Evolutionary conservation across 202 grass and related monocot species (phyloP), one percentile per base, ranked within the genome.

Genomic region (Cymbopogon flexuosus): DNA sequence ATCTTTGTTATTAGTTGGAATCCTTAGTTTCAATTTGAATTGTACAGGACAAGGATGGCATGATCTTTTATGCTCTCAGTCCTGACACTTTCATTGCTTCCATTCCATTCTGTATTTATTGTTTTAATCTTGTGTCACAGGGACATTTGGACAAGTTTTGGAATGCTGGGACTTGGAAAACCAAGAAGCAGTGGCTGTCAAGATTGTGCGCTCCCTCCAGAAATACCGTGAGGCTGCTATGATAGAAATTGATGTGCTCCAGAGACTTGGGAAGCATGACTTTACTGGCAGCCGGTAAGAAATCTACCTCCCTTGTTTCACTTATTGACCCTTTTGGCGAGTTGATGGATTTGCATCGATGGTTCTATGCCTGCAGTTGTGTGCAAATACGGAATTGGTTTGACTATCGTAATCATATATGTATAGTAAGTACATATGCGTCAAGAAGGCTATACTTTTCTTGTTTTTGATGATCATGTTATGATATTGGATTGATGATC

Each of bases 361-460:
- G 92, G 88, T 94, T 94, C 79, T 95, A 87, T 94, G 73, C 63
- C 68, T 95, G 92, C 92, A 95, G 96, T 84, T 99, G 92, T 95
- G 96, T 99, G 90, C 96, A 99, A 95, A 99, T 98, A 72, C 95
- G 90, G 92, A 95, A 93, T 93, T 98, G 95, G 95, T 98, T 95
- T 95, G 95, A 95, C 95, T 98, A 95, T 91, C 90, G 92, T 94
- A 98, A 98, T 91, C 95, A 98, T 98, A 98, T 98, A 84, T 99
- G 96, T 99, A 99, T 99, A 88, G 96, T 99, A 99, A 99, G 96
- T 99, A 93, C 83, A 97, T 86, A 84, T 91, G 88, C 76, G 79
- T 85, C 75, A 85, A 87, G 74, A 80, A 89, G 35, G 60, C 56
- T 76, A 71, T 52, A 68, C 35, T 70, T 78, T 64, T 76, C 30